A percentile compares a stretch with the other conserved stretches of the same genome.
Conservation (phyloP, 2,329 filamentous ascomycete species). For the Alternaria sp. region DNA sequence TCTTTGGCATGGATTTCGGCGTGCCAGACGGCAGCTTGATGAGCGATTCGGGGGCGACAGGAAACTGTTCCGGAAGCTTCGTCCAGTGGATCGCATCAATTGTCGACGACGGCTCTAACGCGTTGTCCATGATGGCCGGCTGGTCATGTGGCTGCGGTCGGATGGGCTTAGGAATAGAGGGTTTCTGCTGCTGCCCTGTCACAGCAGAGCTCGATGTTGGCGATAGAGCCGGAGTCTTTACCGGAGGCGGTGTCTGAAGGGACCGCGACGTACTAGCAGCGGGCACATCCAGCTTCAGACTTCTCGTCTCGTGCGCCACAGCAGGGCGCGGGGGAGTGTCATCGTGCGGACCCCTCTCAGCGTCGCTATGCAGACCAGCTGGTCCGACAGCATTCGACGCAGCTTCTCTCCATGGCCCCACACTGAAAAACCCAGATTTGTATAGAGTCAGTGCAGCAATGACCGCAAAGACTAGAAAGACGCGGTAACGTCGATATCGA, state of each 20-base stretch:
- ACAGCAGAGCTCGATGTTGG: conserved; percentile 22
- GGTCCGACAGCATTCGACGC: conserved; percentile 34
- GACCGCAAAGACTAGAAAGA: conserved; percentile 65
- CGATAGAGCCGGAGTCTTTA: conserved; percentile 29
- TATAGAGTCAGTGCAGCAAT: conserved; percentile 64
- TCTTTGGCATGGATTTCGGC: conserved; percentile 73
- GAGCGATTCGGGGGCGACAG: conserved; percentile 73
- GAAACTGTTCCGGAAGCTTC: conserved; percentile 78
- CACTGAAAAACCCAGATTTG: conserved; percentile 59
- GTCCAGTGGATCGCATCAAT: conserved; percentile 70
- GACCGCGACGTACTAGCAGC: conserved; percentile 38
- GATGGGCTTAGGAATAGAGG: conserved; percentile 29
- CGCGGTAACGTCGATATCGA: conserved; percentile 68
- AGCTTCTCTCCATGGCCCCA: conserved; percentile 51
- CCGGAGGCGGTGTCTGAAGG: conserved; percentile 43
- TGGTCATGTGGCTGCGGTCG: conserved; percentile 25
- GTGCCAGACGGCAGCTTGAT: conserved; percentile 77
- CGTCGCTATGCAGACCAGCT: conserved; percentile 28
- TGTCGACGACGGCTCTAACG: conserved; percentile 27
- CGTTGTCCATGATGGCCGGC: conserved; percentile 33
- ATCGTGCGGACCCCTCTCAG: conserved; percentile 27
- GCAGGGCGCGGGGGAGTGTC: conserved; percentile 36
- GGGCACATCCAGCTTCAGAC: conserved; percentile 43
- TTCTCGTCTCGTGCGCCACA: conserved; percentile 46
- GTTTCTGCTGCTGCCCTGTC: conserved; percentile 25